Conservation (phyloP, 306 rosid genomes). For the Ziziphus jujuba region DNA sequence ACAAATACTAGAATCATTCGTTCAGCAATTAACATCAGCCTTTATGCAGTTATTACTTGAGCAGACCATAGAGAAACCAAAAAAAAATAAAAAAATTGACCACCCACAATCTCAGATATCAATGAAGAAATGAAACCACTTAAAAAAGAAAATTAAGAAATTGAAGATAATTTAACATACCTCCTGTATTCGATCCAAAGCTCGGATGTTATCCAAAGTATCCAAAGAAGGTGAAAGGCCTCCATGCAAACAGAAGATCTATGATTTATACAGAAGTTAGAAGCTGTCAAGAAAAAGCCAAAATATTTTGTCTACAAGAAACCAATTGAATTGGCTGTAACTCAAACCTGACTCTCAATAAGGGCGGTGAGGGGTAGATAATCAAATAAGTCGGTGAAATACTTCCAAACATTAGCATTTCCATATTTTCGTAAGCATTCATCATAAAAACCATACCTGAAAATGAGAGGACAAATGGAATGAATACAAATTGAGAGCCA, state of each 20-base stretch:
- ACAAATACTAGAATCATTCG: background rate
- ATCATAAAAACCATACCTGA: slow-evolving; percentile 98
- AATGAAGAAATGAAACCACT: background rate
- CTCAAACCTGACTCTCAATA: slow-evolving; percentile 91
- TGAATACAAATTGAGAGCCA: slow-evolving; percentile 17
- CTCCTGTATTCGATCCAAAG: slow-evolving; percentile 96
- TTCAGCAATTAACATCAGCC: slow-evolving; percentile 1
- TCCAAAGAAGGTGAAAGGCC: slow-evolving; percentile 98
- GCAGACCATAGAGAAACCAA: background rate
- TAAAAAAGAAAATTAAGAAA: background rate
- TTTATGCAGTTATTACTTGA: background rate
- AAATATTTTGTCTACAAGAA: background rate
- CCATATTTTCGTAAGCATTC: slow-evolving; percentile 99
- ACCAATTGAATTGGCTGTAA: background rate
- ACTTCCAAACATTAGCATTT: slow-evolving; percentile 97
- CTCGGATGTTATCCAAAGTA: slow-evolving; percentile 87
- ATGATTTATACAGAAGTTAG: slow-evolving; percentile 31
- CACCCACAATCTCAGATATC: background rate
- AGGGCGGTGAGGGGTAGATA: slow-evolving; percentile 97
- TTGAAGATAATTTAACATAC: slow-evolving; percentile 31
- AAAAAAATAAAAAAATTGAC: background rate
- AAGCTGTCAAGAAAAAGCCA: slow-evolving; percentile 20
- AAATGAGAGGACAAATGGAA: slow-evolving; percentile 23
- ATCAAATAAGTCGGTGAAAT: slow-evolving; percentile 89
- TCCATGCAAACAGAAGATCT: slow-evolving; percentile 98